Percentiles rank a stretch among this genome's conserved stretches.
These are phyloP conservation scores for Termitomyces sp. DNA, from an alignment of 768 basidiomycete genomes.

Conservation along the genomic window DNA sequence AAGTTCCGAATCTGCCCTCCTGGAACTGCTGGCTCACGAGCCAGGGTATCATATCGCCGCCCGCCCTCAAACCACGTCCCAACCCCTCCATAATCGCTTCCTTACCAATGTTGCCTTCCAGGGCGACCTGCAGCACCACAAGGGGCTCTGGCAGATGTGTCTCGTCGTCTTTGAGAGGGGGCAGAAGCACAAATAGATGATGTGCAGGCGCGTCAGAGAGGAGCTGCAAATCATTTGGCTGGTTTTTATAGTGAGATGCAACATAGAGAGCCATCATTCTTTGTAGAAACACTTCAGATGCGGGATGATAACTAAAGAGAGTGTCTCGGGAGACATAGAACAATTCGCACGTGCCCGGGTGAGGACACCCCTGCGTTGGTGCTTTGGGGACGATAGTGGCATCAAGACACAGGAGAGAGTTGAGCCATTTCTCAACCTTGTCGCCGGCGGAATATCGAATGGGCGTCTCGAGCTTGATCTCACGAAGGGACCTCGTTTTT, in stretches of 20 bases:
- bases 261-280: slow-evolving; percentile 98
- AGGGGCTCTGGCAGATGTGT: slow-evolving; percentile 91
- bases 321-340: slow-evolving; percentile 96
- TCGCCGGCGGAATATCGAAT: slow-evolving; percentile 89
- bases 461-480: slow-evolving; percentile 92
- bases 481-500: slow-evolving; percentile 74
- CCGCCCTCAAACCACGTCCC: slow-evolving; percentile 75
- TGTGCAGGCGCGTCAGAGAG: slow-evolving; percentile 96
- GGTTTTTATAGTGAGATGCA: slow-evolving; percentile 97
- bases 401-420: slow-evolving; percentile 84
- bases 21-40: slow-evolving; percentile 92
- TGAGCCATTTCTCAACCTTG: slow-evolving; percentile 92
- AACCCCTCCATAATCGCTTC: slow-evolving; percentile 82
- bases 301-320: slow-evolving; percentile 94
- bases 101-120: slow-evolving; percentile 90
- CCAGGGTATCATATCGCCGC: slow-evolving; percentile 99
- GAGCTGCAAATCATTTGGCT: slow-evolving; percentile 97
- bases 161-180: slow-evolving; percentile 87
- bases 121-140: slow-evolving; percentile 91
- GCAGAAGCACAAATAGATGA: slow-evolving; percentile 91
- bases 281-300: slow-evolving; percentile 95
- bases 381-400: slow-evolving; percentile 55
- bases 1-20: slow-evolving; percentile 86
- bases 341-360: slow-evolving; percentile 89
- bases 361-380: slow-evolving; percentile 73